A percentile compares a stretch with the other conserved stretches of the same genome.
phyloP scores from a whole-genome alignment of 208 protist genomes.

The Wallacemonas collosoma region DNA sequence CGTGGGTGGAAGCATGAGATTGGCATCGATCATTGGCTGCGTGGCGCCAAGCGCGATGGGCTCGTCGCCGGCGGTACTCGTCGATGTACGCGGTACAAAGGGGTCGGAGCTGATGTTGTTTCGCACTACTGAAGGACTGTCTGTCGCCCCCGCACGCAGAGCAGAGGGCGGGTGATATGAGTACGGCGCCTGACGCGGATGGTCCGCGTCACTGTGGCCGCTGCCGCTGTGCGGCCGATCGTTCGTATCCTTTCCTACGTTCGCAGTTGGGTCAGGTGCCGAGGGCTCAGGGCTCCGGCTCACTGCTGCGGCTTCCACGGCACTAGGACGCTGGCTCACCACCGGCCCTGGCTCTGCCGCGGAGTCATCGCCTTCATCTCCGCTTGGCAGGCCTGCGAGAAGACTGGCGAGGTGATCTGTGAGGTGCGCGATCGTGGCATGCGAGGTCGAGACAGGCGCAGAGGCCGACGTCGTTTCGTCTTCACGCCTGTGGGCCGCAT shows the following conservation, averaged over 20 bases:
- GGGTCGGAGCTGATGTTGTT: neutral
- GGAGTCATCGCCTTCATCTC: neutral
- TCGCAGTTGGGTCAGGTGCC: too few species aligned
- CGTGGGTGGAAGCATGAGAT: neutral
- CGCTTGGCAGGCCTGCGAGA: neutral
- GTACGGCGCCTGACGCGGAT: too few species aligned
- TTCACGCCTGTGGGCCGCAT: neutral
- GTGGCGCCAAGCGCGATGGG: neutral
- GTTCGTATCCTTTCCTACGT: too few species aligned
- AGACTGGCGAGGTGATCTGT: constrained; percentile 6
- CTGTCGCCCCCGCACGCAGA: too few species aligned
- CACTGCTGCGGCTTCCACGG: too few species aligned
- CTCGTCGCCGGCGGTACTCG: constrained; percentile 3
- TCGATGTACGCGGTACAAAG: neutral
- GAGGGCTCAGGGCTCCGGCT: too few species aligned
- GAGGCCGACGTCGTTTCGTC: neutral
- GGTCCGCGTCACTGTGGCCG: too few species aligned
- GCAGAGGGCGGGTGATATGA: too few species aligned
- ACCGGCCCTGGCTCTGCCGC: too few species aligned
- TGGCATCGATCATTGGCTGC: constrained; percentile 1
- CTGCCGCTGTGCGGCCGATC: too few species aligned
- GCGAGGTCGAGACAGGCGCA: too few species aligned
- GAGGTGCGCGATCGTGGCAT: neutral
- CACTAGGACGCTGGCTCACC: too few species aligned
- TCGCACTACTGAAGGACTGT: neutral